Conservation (phyloP, 1,284 basidiomycete species). For the Sporisorium reilianum region DNA sequence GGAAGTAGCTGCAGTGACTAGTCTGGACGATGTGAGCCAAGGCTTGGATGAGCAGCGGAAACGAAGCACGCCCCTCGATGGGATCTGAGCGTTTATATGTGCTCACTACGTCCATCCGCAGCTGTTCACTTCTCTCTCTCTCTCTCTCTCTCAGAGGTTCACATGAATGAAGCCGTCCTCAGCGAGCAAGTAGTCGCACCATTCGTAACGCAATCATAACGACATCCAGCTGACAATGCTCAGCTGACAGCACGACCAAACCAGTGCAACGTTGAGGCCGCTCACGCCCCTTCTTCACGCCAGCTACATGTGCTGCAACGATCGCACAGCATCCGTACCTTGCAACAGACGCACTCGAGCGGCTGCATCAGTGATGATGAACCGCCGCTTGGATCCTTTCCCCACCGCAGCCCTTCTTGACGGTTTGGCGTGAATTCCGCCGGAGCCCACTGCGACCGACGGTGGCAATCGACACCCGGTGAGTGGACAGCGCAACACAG, state of each 20-base stretch:
- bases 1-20: background rate
- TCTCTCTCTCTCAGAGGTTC: background rate
- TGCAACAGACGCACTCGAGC: too few relatives aligned
- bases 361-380: background rate
- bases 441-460: too few relatives aligned
- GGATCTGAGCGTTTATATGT: background rate
- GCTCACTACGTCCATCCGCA: background rate
- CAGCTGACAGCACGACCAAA: background rate
- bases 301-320: background rate
- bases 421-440: background rate
- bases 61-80: background rate
- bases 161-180: background rate
- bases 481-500: too few relatives aligned
- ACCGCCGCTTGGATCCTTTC: background rate
- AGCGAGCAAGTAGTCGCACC: background rate
- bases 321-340: background rate
- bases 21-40: background rate
- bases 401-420: background rate
- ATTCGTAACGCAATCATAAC: background rate
- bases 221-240: background rate
- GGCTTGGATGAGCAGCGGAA: too few relatives aligned
- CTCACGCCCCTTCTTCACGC: background rate
- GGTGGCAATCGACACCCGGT: background rate
- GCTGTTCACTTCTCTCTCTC: background rate
- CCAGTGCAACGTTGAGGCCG: background rate